Evolutionary conservation across 257 asterid species (phyloP), one percentile per base, ranked within the genome.

Genomic region (Voacanga thouarsii): DNA sequence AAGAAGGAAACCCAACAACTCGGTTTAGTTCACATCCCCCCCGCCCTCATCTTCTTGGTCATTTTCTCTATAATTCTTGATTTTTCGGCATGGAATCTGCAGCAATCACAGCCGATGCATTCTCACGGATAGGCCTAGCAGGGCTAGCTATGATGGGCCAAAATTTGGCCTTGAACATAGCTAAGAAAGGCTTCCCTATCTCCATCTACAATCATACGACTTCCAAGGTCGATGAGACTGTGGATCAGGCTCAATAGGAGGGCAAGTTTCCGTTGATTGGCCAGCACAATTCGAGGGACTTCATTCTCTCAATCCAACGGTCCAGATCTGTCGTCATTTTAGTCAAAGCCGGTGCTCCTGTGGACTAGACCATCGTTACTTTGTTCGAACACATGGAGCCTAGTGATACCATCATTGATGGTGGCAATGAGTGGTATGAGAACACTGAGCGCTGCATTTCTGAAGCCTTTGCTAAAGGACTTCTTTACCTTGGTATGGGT

Each of bases 351-450:
- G 98, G 98, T 0, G 90, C 94, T 0, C 98, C 98, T 30, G 97
- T 94, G 74, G 97, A 94, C 87, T 96, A 90, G 16, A 94, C 97
- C 63, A 94, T 94, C 74, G 87, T 92, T 23, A 89, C 92, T 24
- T 79, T 94, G 9, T 59, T 96, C 12, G 92, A 90, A n/a, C 82
- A 85, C 53, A 89, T 94, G 97, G 97, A 92, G 66, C 91, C 97
- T 61, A 97, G 98, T 1, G 98, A 94, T 80, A 87, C 97, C 68
- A 92, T 94, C 77, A 87, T 94, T 67, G 98, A 94, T 77, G 97
- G 97, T 0, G 98, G 98, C 0, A 94, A 94, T 60, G 98, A 94
- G 90, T 94, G 98, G 98, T 94, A 94, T 49, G 97, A 94, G 76
- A 94, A 94, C 80, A 94, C 98, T 19, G 97, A 94, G 75, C 83